Evolutionary conservation across 2,329 filamentous ascomycete species (phyloP), one percentile per base, ranked within the genome.

Genomic region (Hymenoscyphus repandus): DNA sequence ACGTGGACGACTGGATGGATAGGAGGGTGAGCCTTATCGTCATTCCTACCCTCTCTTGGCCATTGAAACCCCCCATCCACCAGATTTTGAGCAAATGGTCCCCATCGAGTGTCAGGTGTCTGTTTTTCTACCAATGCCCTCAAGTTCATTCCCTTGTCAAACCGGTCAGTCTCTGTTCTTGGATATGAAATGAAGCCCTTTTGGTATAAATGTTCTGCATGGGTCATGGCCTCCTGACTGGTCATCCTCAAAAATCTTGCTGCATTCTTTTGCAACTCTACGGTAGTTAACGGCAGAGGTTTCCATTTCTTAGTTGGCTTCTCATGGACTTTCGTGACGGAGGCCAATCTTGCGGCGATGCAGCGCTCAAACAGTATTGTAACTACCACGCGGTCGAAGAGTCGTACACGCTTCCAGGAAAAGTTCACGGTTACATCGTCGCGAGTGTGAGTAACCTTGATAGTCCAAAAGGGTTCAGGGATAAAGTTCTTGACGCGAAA

Each of bases 171-270:
- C 69, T 99, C 93, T 0, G 93, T 99, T 69, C 93, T 84, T 1
- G 93, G 93, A 69, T 99, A 99, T 68, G 91, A 96, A 69, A 99
- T 96, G 70, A 91, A 97, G 0, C 93, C 93, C 68, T 87, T 90
- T 43, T 90, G 91, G 72, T 99, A 99, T 2, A 99, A 79, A 5
- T 75, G 74, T 68, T 99, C 93, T 4, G 93, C 93, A 20, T 86
- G 76, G 44, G 78, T 85, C 91, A 99, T 96, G 40, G 95, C 89
- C 53, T 86, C 79, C 61, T 95, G 87, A 71, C 91, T 91, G 56
- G 85, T 90, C 83, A 99, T 89, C n/a, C 83, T 83, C 20, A 99
- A 77, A 62, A 95, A 90, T 27, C 84, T 80, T 57, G 88, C 96
- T 11, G 93, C 92, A 71, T 91, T 92, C 70, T 97, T 99, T 66